Percentiles rank a stretch among this genome's conserved stretches.
Conservation (phyloP, 495 filamentous ascomycete genomes). For the Cudoniella acicularis region DNA sequence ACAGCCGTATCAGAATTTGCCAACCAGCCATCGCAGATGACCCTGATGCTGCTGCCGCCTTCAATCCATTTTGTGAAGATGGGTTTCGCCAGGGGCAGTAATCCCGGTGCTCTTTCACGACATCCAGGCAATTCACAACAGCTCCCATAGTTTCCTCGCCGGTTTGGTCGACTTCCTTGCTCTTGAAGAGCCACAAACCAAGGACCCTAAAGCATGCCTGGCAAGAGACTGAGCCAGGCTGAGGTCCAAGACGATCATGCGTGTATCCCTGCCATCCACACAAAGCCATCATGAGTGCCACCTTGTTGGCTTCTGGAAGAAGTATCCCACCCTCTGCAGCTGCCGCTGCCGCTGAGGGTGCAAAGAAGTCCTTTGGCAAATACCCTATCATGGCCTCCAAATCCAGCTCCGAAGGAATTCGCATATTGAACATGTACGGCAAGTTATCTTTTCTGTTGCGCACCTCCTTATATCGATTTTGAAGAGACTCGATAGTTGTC, state of each 20-base stretch:
- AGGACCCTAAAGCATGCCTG: conserved; percentile 81
- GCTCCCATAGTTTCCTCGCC: conserved; percentile 50
- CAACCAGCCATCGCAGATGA: conserved; percentile 19
- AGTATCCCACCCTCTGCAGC: not conserved
- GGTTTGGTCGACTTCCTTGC: conserved; percentile 45
- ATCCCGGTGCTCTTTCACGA: conserved; percentile 66
- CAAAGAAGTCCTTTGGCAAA: conserved; percentile 39
- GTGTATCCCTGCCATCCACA: conserved; percentile 79
- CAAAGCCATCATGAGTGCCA: conserved; percentile 71
- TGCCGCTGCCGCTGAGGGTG: conserved; percentile 3
- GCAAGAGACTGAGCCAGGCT: conserved; percentile 62
- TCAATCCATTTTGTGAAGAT: conserved; percentile 42
- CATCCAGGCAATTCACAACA: conserved; percentile 62
- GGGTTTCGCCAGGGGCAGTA: conserved; percentile 79
- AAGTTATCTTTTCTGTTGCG: conserved; percentile 41
- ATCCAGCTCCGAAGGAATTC: conserved; percentile 41
- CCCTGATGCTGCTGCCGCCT: not conserved
- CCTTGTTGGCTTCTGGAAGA: conserved; percentile 47
- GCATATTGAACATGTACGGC: conserved; percentile 49
- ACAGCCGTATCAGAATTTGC: conserved; percentile 19
- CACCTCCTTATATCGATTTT: conserved; percentile 57
- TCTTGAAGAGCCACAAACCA: conserved; percentile 91
- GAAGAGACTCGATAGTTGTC: conserved; percentile 51
- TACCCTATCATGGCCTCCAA: conserved; percentile 46
- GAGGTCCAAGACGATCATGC: conserved; percentile 49